Conservation (phyloP, 352 stramenopile genomes). For the Phytophthora sojae region DNA sequence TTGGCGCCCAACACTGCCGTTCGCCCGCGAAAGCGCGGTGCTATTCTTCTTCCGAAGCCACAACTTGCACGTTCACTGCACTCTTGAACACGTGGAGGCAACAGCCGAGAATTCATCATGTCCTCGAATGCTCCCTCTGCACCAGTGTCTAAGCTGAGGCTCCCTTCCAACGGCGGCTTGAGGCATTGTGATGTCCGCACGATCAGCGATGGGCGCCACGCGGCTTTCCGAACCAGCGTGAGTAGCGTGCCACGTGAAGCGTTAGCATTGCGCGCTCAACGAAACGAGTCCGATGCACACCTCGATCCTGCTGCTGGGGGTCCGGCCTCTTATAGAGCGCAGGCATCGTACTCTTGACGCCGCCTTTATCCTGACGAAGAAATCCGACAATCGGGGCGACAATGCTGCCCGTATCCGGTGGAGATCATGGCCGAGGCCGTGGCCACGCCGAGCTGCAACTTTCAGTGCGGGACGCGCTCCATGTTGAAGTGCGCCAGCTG, state of each 20-base stretch:
- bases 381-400: too few relatives aligned
- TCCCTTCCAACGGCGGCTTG: neutral
- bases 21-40: neutral
- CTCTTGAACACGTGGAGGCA: neutral
- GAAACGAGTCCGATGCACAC: too few relatives aligned
- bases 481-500: neutral
- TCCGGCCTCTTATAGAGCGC: too few relatives aligned
- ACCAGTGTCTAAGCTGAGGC: neutral
- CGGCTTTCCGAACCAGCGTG: neutral
- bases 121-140: neutral
- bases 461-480: neutral
- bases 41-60: constrained; percentile 4
- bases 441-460: neutral
- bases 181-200: neutral
- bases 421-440: too few relatives aligned
- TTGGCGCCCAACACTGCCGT: neutral
- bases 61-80: constrained; percentile 1
- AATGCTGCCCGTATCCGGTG: too few relatives aligned
- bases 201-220: neutral
- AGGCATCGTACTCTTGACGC: too few relatives aligned
- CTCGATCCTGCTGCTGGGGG: too few relatives aligned
- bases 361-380: too few relatives aligned
- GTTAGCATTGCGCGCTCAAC: neutral
- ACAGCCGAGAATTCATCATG: neutral
- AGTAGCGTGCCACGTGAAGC: neutral